Evolutionary conservation across 2,329 filamentous ascomycete genomes (phyloP).

Genomic region (Botrytis elliptica): DNA sequence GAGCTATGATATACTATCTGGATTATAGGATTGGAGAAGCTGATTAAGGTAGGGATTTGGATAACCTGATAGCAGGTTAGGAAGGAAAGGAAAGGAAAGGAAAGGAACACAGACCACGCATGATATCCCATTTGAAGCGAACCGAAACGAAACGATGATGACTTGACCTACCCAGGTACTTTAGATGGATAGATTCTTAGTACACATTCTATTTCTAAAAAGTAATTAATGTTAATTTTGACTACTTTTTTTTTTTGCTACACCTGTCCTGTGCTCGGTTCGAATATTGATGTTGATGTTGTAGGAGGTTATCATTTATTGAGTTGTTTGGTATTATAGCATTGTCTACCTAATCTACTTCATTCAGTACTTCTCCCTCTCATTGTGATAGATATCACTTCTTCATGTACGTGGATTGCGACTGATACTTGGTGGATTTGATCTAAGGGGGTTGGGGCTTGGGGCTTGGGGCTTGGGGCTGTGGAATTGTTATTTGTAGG

Average conservation of each 20-base stretch:
- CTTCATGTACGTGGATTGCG: too few species aligned
- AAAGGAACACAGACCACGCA: neutral
- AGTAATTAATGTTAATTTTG: neutral
- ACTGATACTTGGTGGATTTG: too few species aligned
- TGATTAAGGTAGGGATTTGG: neutral
- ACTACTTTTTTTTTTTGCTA: neutral
- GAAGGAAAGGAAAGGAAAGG: neutral
- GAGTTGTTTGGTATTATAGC: too few species aligned
- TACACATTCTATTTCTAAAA: neutral
- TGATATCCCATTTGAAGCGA: slow-evolving; percentile 6
- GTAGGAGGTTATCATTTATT: too few species aligned
- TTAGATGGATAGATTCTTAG: neutral
- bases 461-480: too few species aligned
- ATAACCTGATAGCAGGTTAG: neutral
- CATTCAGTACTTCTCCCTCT: too few species aligned
- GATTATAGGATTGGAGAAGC: neutral
- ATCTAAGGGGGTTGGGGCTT: too few species aligned
- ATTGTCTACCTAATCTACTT: too few species aligned
- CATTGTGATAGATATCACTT: too few species aligned
- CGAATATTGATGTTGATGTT: neutral
- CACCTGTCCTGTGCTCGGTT: neutral
- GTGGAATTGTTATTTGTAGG: too few species aligned
- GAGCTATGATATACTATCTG: slow-evolving; percentile 4
- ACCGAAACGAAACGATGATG: neutral
- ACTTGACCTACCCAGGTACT: neutral